phyloP scores from a whole-genome alignment of 495 filamentous ascomycete genomes.

The Penicillium turbatum region DNA sequence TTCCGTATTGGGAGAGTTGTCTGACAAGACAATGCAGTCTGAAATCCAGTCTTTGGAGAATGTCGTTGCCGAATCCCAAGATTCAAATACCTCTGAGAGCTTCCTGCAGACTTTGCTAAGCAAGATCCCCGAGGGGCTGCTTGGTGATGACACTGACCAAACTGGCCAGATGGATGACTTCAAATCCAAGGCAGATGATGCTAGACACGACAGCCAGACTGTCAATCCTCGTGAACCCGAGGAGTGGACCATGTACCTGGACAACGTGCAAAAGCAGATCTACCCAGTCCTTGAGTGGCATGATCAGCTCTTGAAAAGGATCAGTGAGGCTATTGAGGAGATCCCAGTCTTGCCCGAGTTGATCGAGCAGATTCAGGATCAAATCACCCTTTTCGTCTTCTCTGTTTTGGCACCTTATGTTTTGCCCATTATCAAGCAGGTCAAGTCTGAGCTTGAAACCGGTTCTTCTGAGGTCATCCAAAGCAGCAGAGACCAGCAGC shows the following conservation, averaged over 20 bases:
- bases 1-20: slow-evolving; percentile 83
- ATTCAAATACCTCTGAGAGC: slow-evolving; percentile 49
- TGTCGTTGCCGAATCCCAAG: slow-evolving; percentile 58
- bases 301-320: slow-evolving; percentile 74
- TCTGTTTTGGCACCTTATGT: slow-evolving; percentile 79
- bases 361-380: slow-evolving; percentile 73
- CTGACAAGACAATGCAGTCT: slow-evolving; percentile 81
- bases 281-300: slow-evolving; percentile 86
- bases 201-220: slow-evolving; percentile 44
- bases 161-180: slow-evolving; percentile 62
- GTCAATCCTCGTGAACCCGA: slow-evolving; percentile 72
- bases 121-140: slow-evolving; percentile 70
- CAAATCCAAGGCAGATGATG: slow-evolving; percentile 59
- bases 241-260: slow-evolving; percentile 63
- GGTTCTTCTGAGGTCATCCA: slow-evolving; percentile 84
- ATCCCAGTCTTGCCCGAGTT: slow-evolving; percentile 77
- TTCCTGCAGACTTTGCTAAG: slow-evolving; percentile 69
- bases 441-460: slow-evolving; percentile 76
- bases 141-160: slow-evolving; percentile 61
- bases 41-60: slow-evolving; percentile 80
- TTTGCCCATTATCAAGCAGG: slow-evolving; percentile 76
- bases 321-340: slow-evolving; percentile 69
- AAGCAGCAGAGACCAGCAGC: slow-evolving; percentile 72
- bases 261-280: slow-evolving; percentile 65
- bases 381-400: slow-evolving; percentile 82